phyloP scores from a whole-genome alignment of 176 grass and related monocot species.

The Elaeis guineensis region DNA sequence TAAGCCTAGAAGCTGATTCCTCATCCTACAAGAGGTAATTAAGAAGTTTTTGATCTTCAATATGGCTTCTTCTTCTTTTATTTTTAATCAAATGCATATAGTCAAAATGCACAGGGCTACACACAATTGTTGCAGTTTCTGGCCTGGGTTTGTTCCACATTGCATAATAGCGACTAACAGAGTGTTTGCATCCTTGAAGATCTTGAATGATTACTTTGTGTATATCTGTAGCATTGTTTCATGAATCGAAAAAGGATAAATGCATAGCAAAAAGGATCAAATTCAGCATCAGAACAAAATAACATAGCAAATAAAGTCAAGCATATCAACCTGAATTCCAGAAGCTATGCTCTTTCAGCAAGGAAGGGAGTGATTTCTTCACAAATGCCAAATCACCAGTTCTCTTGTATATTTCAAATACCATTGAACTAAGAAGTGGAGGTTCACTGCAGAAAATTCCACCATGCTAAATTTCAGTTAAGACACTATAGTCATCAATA shows the following conservation, averaged over 20 bases:
- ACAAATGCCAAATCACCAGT: constrained; percentile 63
- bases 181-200: constrained; percentile 38
- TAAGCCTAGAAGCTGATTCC: constrained; percentile 52
- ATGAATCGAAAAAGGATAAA: constrained; percentile 5
- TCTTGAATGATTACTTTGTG: constrained; percentile 70
- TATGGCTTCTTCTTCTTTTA: neutral
- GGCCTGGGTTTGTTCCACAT: constrained; percentile 91
- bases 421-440: constrained; percentile 86
- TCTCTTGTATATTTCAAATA: constrained; percentile 57
- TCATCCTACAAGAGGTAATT: constrained; percentile 40
- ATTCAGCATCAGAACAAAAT: neutral
- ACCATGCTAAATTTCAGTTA: no score
- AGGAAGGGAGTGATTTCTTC: constrained; percentile 33
- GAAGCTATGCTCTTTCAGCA: constrained; percentile 87
- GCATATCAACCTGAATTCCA: constrained; percentile 76
- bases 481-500: no score
- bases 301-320: neutral
- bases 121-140: constrained; percentile 75
- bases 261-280: constrained; percentile 7
- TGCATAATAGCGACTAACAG: constrained; percentile 65
- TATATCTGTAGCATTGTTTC: constrained; percentile 38
- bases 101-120: neutral
- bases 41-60: no score
- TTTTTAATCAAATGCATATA: neutral
- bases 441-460: constrained; percentile 53